Percentiles rank a stretch among this genome's conserved stretches.
Evolutionary conservation across 2,329 filamentous ascomycete species (phyloP).

Genomic region (Epichloe bromicola): DNA sequence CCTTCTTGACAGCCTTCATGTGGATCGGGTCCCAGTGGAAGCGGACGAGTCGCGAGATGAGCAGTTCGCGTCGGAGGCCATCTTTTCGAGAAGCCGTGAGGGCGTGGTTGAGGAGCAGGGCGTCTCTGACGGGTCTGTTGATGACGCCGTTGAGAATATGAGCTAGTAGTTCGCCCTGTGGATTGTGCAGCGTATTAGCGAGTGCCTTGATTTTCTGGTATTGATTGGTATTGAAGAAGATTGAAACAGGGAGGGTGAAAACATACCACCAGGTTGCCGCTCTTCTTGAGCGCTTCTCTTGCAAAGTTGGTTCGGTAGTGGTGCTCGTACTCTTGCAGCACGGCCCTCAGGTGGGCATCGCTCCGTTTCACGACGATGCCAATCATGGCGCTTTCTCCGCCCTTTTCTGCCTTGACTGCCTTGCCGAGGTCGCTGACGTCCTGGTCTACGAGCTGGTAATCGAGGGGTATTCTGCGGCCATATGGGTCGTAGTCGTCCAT

Average conservation of each 20-base stretch:
- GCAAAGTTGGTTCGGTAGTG: constrained; percentile 72
- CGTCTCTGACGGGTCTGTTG: constrained; percentile 87
- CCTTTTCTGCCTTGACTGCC: constrained; percentile 58
- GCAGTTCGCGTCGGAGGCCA: constrained; percentile 63
- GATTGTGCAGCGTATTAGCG: too few relatives aligned
- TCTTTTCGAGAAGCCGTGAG: constrained; percentile 62
- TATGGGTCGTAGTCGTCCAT: constrained; percentile 68
- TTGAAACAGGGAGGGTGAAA: not conserved
- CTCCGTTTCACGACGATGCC: constrained; percentile 68
- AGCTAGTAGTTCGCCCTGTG: constrained; percentile 79
- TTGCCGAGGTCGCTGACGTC: constrained; percentile 62
- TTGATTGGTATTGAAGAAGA: not conserved
- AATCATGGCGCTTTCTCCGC: constrained; percentile 81
- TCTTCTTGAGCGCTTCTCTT: constrained; percentile 74
- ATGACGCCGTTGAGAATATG: constrained; percentile 95
- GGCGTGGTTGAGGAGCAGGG: constrained; percentile 81
- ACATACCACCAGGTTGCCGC: constrained; percentile 82
- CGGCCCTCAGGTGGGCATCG: constrained; percentile 69
- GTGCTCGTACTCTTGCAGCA: constrained; percentile 64
- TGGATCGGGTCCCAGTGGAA: constrained; percentile 88
- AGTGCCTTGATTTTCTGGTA: too few relatives aligned
- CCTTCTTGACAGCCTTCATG: constrained; percentile 63
- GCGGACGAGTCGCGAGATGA: constrained; percentile 77
- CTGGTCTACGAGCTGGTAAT: constrained; percentile 47
- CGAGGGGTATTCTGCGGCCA: constrained; percentile 43